A percentile compares a stretch with the other conserved stretches of the same genome.
Conservation (phyloP, 805 yeast species). For the Ogataea wickerhamii region DNA sequence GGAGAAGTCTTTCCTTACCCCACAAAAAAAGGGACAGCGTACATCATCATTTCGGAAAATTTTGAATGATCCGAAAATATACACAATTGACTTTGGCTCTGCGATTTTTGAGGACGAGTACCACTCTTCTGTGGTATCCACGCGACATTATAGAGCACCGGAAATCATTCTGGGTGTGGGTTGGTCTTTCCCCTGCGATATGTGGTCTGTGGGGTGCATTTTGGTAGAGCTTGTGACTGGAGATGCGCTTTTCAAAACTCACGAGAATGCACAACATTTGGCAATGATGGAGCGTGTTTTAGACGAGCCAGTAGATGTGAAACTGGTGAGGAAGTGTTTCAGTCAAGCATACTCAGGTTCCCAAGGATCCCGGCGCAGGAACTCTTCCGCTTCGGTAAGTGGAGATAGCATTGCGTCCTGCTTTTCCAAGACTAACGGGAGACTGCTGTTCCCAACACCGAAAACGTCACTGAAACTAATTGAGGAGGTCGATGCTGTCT, state of each 20-base stretch:
- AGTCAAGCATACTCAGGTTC: conserved; percentile 20
- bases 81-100: conserved; percentile 94
- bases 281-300: conserved; percentile 89
- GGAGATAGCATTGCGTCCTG: conserved; percentile 27
- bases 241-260: conserved; percentile 90
- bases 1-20: conserved; percentile 35
- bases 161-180: conserved; percentile 93
- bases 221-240: conserved; percentile 89
- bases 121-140: conserved; percentile 87
- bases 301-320: conserved; percentile 47
- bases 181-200: conserved; percentile 95
- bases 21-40: conserved; percentile 13
- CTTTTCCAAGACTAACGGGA: conserved; percentile 31
- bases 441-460: conserved; percentile 33
- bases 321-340: conserved; percentile 32
- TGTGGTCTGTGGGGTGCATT: conserved; percentile 96
- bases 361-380: conserved; percentile 13
- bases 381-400: conserved; percentile 1
- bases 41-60: conserved; percentile 35
- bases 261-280: conserved; percentile 89
- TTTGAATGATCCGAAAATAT: conserved; percentile 74
- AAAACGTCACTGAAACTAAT: conserved; percentile 36
- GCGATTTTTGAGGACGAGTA: conserved; percentile 93
- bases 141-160: conserved; percentile 96
- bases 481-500: conserved; percentile 33